Evolutionary conservation across 106 monocot genomes (phyloP).

Genomic region (Alisma plantagoaquatica): DNA sequence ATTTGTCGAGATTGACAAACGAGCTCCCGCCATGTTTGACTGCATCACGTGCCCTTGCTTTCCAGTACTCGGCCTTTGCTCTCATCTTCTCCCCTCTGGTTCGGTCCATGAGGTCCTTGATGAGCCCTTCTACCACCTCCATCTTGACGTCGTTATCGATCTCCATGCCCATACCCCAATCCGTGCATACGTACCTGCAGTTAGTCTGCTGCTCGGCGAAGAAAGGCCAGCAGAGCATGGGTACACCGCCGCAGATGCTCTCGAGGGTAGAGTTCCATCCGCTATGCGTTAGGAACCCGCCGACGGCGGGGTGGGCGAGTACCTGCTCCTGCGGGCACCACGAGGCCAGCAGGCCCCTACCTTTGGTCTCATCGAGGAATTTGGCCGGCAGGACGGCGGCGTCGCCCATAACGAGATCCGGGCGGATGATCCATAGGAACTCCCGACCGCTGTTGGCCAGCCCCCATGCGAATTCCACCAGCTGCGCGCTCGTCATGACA

Average conservation of each 20-base stretch:
- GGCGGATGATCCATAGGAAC: slow-evolving; percentile 4
- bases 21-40: too few relatives aligned
- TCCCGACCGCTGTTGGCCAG: neutral
- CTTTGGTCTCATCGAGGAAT: neutral
- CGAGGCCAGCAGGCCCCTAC: neutral
- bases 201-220: slow-evolving; percentile 30
- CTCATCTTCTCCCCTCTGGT: slow-evolving; percentile 8
- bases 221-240: slow-evolving; percentile 32
- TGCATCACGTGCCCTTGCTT: neutral
- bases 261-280: slow-evolving; percentile 81
- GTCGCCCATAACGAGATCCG: neutral
- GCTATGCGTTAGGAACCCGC: slow-evolving; percentile 53
- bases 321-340: slow-evolving; percentile 5
- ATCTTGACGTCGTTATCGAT: neutral
- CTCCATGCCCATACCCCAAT: slow-evolving; percentile 7
- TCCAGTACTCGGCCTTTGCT: neutral
- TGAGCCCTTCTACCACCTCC: neutral
- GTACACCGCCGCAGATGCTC: slow-evolving; percentile 10
- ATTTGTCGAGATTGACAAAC: too few relatives aligned
- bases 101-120: slow-evolving; percentile 5
- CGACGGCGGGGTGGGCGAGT: slow-evolving; percentile 23
- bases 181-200: slow-evolving; percentile 1
- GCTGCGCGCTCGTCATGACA: neutral
- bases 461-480: slow-evolving; percentile 5
- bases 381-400: neutral